Conservation (phyloP, 2,329 filamentous ascomycete species). For the Lomentospora prolificans region DNA sequence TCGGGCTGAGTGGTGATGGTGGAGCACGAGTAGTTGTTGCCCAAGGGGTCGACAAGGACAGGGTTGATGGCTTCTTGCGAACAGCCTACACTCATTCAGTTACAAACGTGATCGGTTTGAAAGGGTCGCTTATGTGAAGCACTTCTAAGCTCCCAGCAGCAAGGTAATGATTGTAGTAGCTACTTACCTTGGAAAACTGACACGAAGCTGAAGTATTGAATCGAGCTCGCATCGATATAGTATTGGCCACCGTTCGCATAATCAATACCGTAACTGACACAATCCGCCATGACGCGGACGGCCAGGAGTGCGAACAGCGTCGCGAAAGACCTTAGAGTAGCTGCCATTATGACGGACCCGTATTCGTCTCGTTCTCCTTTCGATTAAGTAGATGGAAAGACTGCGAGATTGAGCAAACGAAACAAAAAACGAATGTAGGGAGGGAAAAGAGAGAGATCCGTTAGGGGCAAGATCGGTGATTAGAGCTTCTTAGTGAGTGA, state of each 20-base stretch:
- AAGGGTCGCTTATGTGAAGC: too few species aligned
- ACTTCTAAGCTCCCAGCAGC: too few species aligned
- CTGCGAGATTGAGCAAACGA: not conserved
- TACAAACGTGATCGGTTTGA: not conserved
- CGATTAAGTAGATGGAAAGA: not conserved
- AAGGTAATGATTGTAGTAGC: not conserved
- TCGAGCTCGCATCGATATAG: slow-evolving; percentile 26
- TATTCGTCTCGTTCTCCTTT: not conserved
- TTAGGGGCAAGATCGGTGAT: not conserved
- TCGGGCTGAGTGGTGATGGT: slow-evolving; percentile 23
- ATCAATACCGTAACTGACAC: slow-evolving; percentile 26
- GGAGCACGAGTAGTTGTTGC: slow-evolving; percentile 25
- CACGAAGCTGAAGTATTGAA: slow-evolving; percentile 27
- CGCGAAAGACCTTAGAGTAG: slow-evolving; percentile 6
- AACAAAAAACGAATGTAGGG: not conserved
- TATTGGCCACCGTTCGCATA: slow-evolving; percentile 28
- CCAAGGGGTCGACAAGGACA: slow-evolving; percentile 22
- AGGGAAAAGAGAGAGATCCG: not conserved
- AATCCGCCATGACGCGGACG: slow-evolving; percentile 16
- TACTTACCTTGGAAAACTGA: slow-evolving; percentile 25
- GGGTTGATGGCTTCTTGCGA: slow-evolving; percentile 23
- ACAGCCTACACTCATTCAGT: slow-evolving; percentile 19
- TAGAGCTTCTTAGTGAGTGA: not conserved
- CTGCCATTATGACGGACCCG: not conserved
- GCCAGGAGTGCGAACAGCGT: slow-evolving; percentile 15